phyloP scores from a whole-genome alignment of 331 rosid species.

The Dryas integrifolia region DNA sequence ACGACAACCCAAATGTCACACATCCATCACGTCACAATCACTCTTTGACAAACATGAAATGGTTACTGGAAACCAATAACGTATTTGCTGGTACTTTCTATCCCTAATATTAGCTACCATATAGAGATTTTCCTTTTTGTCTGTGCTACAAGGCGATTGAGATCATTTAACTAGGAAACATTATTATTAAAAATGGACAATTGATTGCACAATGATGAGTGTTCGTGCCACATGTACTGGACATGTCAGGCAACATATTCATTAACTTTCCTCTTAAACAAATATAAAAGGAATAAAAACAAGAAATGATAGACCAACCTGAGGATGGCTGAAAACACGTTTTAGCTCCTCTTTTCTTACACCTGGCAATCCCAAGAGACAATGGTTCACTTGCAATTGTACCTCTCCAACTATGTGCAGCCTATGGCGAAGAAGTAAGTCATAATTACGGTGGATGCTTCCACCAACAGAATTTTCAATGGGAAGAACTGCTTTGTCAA shows the following conservation, averaged over 20 bases:
- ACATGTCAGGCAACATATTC: constrained; percentile 22
- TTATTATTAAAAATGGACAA: constrained; percentile 2
- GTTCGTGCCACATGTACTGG: constrained; percentile 18
- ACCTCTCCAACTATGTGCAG: constrained; percentile 92
- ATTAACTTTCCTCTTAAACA: constrained; percentile 7
- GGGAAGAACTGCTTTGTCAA: constrained; percentile 93
- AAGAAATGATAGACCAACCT: constrained; percentile 47
- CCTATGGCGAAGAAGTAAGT: constrained; percentile 87
- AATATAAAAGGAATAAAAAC: constrained; percentile 13
- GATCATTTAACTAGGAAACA: constrained; percentile 7
- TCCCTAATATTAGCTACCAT: not conserved
- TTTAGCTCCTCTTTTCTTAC: constrained; percentile 66
- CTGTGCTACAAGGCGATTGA: not conserved
- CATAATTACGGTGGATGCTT: constrained; percentile 92
- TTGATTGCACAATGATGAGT: not conserved
- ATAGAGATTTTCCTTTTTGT: not conserved
- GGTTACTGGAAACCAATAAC: not conserved
- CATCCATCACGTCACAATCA: not conserved
- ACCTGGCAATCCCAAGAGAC: constrained; percentile 85
- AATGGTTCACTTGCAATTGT: constrained; percentile 68
- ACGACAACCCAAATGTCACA: constrained; percentile 1
- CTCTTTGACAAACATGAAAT: not conserved
- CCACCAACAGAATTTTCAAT: constrained; percentile 86
- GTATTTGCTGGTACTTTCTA: not conserved
- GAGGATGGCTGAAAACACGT: constrained; percentile 76